A percentile compares a stretch with the other conserved stretches of the same genome.
Conservation (phyloP, 2,329 filamentous ascomycete genomes). For the Hortaea sp. region DNA sequence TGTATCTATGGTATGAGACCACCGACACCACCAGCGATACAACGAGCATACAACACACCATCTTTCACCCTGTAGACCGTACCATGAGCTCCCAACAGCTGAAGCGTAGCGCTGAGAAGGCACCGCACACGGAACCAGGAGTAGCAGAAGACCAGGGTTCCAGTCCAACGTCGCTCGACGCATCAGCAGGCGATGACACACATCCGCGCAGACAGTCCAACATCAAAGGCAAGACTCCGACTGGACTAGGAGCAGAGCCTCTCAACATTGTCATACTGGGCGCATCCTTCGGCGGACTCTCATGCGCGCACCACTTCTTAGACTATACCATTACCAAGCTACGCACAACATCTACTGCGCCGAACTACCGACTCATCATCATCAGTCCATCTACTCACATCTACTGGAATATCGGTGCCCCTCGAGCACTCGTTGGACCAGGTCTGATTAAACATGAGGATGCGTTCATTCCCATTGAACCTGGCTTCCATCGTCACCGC, state of each 20-base stretch:
- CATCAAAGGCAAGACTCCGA: conserved; percentile 3
- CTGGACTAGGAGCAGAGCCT: conserved; percentile 11
- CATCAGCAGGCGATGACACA: not conserved
- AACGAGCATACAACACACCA: too few relatives aligned
- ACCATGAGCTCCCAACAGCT: conserved; percentile 2
- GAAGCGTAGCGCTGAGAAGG: not conserved
- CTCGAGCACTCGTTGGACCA: conserved; percentile 27
- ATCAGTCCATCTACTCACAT: conserved; percentile 26
- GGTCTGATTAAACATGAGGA: conserved; percentile 24
- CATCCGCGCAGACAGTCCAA: not conserved
- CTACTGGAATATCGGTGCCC: conserved; percentile 30
- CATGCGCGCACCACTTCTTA: conserved; percentile 27
- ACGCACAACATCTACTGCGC: conserved; percentile 13
- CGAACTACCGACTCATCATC: conserved; percentile 26
- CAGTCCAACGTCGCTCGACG: not conserved
- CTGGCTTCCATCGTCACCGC: conserved; percentile 25
- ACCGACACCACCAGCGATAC: too few relatives aligned
- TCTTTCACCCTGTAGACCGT: too few relatives aligned
- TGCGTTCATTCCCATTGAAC: conserved; percentile 26
- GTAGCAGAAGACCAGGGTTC: not conserved
- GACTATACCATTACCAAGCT: conserved; percentile 23
- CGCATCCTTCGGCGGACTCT: conserved; percentile 29
- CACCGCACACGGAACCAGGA: not conserved
- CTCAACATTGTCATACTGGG: conserved; percentile 31
- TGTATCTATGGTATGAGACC: too few relatives aligned